Evolutionary conservation across 2,329 filamentous ascomycete genomes (phyloP).

Genomic region (Neopestalotiopsis rosae): DNA sequence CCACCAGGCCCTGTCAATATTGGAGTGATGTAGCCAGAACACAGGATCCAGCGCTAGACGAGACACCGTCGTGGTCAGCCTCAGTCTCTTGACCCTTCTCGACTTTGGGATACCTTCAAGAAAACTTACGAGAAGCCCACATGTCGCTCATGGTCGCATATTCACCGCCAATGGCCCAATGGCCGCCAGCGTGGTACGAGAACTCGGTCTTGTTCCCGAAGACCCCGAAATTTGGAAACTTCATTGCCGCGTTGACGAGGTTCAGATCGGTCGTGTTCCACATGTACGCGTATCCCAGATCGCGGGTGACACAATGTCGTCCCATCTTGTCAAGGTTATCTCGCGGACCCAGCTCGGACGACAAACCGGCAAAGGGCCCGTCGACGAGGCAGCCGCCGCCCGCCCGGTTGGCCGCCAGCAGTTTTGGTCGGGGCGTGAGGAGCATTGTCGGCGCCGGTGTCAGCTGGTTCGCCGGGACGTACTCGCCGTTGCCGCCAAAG

Average conservation of each 20-base stretch:
- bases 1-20: constrained; percentile 20
- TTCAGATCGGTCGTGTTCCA: constrained; percentile 2
- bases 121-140: constrained; percentile 13
- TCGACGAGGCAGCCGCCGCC: constrained; percentile 10
- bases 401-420: not conserved
- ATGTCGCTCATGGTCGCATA: constrained; percentile 19
- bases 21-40: constrained; percentile 17
- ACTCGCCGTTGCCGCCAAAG: constrained; percentile 24
- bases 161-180: constrained; percentile 17
- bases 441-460: constrained; percentile 13
- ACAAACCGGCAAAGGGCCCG: constrained; percentile 6
- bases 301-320: constrained; percentile 8
- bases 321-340: not conserved
- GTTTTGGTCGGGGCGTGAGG: not conserved
- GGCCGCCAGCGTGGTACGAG: constrained; percentile 17
- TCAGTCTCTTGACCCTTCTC: not conserved
- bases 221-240: not conserved
- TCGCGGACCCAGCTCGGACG: not conserved
- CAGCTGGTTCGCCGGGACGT: constrained; percentile 14
- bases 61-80: not conserved
- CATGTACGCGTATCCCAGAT: constrained; percentile 7
- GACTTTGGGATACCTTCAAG: not conserved
- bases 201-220: constrained; percentile 13
- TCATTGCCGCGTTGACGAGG: not conserved
- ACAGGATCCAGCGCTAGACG: constrained; percentile 14